Conservation (phyloP, 139 green algal species). For the Haematococcus lacustris region DNA sequence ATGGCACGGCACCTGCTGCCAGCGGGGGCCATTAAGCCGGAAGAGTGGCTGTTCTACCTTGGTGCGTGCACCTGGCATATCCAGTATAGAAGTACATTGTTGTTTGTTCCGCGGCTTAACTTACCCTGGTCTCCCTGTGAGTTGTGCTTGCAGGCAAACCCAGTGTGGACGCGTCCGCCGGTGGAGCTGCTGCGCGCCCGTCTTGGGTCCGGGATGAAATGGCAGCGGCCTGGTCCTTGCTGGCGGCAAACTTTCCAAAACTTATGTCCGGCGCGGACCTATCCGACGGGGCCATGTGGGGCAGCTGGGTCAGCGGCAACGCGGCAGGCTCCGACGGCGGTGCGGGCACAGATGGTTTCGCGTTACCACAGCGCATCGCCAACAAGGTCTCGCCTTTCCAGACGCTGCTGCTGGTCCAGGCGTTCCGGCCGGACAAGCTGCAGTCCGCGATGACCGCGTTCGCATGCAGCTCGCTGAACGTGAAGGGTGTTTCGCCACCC, state of each 20-base stretch:
- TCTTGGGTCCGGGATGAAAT: constrained; percentile 44
- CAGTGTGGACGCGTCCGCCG: constrained; percentile 10
- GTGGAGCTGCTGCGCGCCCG: constrained; percentile 10
- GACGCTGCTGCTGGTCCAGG: constrained; percentile 54
- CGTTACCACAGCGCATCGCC: background rate
- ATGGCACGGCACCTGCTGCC: constrained; percentile 35
- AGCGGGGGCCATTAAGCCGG: constrained; percentile 30
- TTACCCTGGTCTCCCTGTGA: no score
- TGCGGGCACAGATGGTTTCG: background rate
- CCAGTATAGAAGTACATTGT: no score
- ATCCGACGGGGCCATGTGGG: constrained; percentile 39
- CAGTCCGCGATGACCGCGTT: constrained; percentile 42
- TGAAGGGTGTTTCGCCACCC: constrained; percentile 32
- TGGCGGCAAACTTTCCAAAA: constrained; percentile 39
- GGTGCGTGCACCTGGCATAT: constrained; percentile 13
- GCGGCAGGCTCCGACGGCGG: constrained; percentile 1
- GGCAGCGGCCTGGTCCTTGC: constrained; percentile 20
- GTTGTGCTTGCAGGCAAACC: constrained; percentile 31
- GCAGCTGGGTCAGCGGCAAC: no score
- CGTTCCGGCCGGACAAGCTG: constrained; percentile 52
- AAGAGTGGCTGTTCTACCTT: constrained; percentile 55
- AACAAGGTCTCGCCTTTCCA: constrained; percentile 35
- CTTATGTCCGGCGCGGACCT: constrained; percentile 32
- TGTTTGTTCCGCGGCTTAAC: no score
- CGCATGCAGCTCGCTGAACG: constrained; percentile 38